These are phyloP conservation scores for Syncephalastrum sp. DNA, from an alignment of 371 early-diverging fungal genomes.

Conservation along the genomic window DNA sequence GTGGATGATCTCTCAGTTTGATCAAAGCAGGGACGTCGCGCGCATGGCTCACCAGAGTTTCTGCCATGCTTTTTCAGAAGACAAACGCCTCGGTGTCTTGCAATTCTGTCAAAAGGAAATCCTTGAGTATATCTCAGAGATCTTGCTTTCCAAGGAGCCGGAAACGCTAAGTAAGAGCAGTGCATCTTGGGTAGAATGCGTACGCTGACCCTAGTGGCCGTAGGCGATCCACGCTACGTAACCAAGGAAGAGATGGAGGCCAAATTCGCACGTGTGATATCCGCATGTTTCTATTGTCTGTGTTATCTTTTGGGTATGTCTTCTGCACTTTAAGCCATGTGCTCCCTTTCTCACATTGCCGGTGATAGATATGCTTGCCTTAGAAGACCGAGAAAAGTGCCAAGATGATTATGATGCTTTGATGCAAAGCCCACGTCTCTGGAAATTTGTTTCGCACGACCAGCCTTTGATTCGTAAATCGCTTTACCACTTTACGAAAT, in stretches of 20 bases:
- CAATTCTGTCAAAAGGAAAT: constrained; percentile 62
- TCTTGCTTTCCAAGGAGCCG: constrained; percentile 54
- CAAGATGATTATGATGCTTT: constrained; percentile 42
- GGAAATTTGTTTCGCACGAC: constrained; percentile 44
- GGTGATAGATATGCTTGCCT: constrained; percentile 29
- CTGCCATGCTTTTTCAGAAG: constrained; percentile 54
- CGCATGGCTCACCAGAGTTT: constrained; percentile 28
- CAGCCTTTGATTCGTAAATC: constrained; percentile 54
- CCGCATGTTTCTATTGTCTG: constrained; percentile 50
- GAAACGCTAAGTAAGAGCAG: constrained; percentile 56
- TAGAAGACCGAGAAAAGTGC: constrained; percentile 38
- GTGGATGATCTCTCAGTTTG: constrained; percentile 64
- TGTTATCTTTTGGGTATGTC: constrained; percentile 52
- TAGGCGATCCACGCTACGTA: constrained; percentile 63
- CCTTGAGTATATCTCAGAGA: constrained; percentile 54
- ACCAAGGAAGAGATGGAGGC: constrained; percentile 63
- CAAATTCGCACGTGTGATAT: constrained; percentile 60
- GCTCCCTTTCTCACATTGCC: background rate
- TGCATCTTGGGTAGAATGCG: background rate
- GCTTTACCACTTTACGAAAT: constrained; percentile 44
- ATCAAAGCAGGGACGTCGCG: constrained; percentile 61
- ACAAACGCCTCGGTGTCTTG: constrained; percentile 54
- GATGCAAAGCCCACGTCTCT: constrained; percentile 48
- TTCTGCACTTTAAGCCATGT: background rate
- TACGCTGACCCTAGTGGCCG: background rate